phyloP scores from a whole-genome alignment of 305 asterid genomes.

The Fraxinus nigra region DNA sequence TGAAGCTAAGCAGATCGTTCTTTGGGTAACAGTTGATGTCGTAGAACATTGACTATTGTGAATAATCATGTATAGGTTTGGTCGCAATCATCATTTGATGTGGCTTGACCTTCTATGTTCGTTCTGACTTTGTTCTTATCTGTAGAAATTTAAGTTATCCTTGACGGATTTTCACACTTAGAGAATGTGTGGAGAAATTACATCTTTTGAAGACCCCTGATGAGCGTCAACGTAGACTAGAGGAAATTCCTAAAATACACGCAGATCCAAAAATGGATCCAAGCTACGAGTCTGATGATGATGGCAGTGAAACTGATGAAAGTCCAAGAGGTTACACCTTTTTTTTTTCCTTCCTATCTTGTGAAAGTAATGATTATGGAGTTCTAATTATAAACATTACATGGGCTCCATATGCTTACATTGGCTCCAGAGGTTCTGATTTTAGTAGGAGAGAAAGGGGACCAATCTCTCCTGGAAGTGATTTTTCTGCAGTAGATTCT shows the following conservation, averaged over 20 bases:
- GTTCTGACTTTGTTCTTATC: not conserved
- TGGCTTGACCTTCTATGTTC: constrained; percentile 7
- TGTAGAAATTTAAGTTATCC: constrained; percentile 33
- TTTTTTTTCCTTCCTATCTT: not conserved
- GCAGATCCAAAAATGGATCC: constrained; percentile 99
- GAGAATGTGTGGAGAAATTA: constrained; percentile 96
- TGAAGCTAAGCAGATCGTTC: no score
- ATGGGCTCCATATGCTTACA: constrained; percentile 57
- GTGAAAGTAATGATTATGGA: not conserved
- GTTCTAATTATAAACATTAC: constrained; percentile 11
- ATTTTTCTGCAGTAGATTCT: constrained; percentile 57
- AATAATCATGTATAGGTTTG: not conserved
- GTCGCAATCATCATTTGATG: constrained; percentile 10
- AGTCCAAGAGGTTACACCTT: constrained; percentile 56
- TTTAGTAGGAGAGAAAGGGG: constrained; percentile 71
- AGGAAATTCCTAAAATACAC: constrained; percentile 79
- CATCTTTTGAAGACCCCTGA: constrained; percentile 91
- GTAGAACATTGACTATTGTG: not conserved
- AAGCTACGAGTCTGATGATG: constrained; percentile 76
- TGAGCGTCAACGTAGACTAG: constrained; percentile 87
- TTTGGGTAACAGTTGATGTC: not conserved
- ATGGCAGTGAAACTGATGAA: constrained; percentile 70
- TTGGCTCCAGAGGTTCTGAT: constrained; percentile 59
- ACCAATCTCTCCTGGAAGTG: constrained; percentile 68
- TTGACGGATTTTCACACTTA: constrained; percentile 78